phyloP scores from a whole-genome alignment of 805 yeast species.

The Teunomyces barrocoloradensis region DNA sequence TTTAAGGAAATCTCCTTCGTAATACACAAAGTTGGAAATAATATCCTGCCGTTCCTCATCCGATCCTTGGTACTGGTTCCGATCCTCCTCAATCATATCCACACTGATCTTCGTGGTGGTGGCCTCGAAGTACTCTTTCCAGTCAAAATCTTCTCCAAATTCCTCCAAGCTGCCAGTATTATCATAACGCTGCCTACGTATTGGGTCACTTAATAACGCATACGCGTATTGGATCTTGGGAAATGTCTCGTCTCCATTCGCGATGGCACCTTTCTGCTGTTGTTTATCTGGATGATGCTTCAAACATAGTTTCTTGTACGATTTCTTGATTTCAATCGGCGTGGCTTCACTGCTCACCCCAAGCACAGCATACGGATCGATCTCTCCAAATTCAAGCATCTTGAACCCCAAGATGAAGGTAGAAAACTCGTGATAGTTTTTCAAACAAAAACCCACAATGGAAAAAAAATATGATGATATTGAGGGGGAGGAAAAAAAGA shows the following conservation, averaged over 20 bases:
- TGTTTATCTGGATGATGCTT: slow-evolving; percentile 28
- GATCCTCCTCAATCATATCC: slow-evolving; percentile 71
- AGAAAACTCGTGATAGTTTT: background rate
- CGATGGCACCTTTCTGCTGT: slow-evolving; percentile 15
- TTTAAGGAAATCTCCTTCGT: slow-evolving; percentile 65
- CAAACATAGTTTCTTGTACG: slow-evolving; percentile 25
- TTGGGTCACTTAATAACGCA: slow-evolving; percentile 59
- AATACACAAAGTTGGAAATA: slow-evolving; percentile 52
- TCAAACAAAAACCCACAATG: background rate
- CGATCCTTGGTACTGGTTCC: slow-evolving; percentile 58
- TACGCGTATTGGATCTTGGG: slow-evolving; percentile 76
- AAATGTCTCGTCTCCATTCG: slow-evolving; percentile 36
- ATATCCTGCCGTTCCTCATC: slow-evolving; percentile 62
- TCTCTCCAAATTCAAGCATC: slow-evolving; percentile 16
- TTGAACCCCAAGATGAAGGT: background rate
- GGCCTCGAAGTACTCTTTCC: slow-evolving; percentile 55
- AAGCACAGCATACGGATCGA: slow-evolving; percentile 61
- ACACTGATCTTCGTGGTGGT: slow-evolving; percentile 52
- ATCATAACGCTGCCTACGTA: slow-evolving; percentile 59
- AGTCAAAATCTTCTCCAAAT: slow-evolving; percentile 42
- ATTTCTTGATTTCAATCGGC: slow-evolving; percentile 60
- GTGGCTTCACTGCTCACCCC: slow-evolving; percentile 40
- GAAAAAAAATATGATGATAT: background rate
- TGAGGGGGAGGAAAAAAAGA: background rate
- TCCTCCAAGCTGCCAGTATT: slow-evolving; percentile 61